Percentiles rank a stretch among this genome's conserved stretches.
Conservation (phyloP, 2,329 filamentous ascomycete species). For the Lecanicillium sp. region DNA sequence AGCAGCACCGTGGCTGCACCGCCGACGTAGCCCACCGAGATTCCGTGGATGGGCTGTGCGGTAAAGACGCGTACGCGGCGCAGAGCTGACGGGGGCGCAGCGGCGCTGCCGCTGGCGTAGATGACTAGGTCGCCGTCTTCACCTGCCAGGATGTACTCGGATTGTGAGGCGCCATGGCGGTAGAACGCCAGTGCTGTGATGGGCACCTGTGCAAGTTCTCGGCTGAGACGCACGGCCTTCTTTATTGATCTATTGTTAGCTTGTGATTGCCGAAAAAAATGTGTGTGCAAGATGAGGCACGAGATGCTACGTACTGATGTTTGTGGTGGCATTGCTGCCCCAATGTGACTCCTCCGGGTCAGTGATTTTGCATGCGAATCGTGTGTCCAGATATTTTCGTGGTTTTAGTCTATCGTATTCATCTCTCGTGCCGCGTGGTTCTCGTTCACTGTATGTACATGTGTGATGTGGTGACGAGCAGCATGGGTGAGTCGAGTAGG, state of each 20-base stretch:
- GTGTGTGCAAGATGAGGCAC: too few species aligned
- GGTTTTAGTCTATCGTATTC: too few species aligned
- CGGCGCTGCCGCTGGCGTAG: conserved; percentile 30
- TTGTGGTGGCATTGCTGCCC: too few species aligned
- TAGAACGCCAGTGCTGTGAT: conserved; percentile 54
- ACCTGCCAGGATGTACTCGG: conserved; percentile 40
- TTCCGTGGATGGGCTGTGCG: conserved; percentile 68
- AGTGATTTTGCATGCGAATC: too few species aligned
- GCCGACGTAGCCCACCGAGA: conserved; percentile 34
- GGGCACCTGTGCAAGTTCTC: conserved; percentile 41
- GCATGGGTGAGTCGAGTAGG: too few species aligned
- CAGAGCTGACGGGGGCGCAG: conserved; percentile 16
- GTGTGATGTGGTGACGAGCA: too few species aligned
- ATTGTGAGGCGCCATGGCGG: conserved; percentile 13
- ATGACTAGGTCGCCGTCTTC: conserved; percentile 53
- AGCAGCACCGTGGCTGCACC: conserved; percentile 36
- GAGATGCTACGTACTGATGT: too few species aligned
- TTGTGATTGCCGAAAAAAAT: too few species aligned
- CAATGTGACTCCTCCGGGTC: too few species aligned
- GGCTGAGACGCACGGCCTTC: conserved; percentile 12
- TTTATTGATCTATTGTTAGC: not conserved
- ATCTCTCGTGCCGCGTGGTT: too few species aligned
- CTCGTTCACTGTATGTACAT: too few species aligned
- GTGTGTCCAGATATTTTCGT: too few species aligned
- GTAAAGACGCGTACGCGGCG: conserved; percentile 48